These are phyloP conservation scores for Nitzschia inconspicua DNA, from an alignment of 108 stramenopile genomes.

Conservation along the genomic window DNA sequence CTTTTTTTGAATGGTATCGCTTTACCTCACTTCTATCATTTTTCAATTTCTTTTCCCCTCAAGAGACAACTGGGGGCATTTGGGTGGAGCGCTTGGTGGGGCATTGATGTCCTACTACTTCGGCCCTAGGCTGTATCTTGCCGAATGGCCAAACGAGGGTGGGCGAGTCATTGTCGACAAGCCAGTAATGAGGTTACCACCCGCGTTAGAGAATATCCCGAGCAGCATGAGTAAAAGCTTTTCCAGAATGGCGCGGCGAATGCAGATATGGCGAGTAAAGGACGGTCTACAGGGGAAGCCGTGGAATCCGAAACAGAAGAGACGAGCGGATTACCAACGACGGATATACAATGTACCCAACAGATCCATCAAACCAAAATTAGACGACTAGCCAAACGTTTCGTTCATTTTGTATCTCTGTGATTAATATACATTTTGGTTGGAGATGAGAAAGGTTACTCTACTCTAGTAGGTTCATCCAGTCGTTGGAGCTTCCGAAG, in stretches of 20 bases:
- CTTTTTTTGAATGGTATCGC: neutral
- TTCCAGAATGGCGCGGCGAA: slow-evolving; percentile 20
- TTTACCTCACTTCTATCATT: neutral
- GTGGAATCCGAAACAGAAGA: slow-evolving; percentile 25
- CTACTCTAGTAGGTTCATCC: too few species aligned
- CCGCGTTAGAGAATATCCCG: slow-evolving; percentile 40
- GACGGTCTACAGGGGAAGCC: slow-evolving; percentile 32
- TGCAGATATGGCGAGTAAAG: slow-evolving; percentile 27
- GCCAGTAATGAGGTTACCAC: slow-evolving; percentile 45
- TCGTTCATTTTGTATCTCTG: neutral
- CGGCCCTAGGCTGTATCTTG: slow-evolving; percentile 68
- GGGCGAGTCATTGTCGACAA: slow-evolving; percentile 46
- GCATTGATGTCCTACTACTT: slow-evolving; percentile 72
- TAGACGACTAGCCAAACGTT: neutral
- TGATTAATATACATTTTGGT: too few species aligned
- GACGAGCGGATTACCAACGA: neutral
- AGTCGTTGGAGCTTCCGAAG: too few species aligned
- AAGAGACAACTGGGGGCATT: slow-evolving; percentile 79
- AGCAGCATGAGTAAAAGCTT: slow-evolving; percentile 18
- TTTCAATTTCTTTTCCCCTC: neutral
- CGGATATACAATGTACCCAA: slow-evolving; percentile 14
- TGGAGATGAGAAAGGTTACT: too few species aligned
- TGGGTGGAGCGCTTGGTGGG: slow-evolving; percentile 68
- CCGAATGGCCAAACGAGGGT: slow-evolving; percentile 32
- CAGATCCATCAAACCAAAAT: slow-evolving; percentile 21